Evolutionary conservation across 1,284 basidiomycete genomes (phyloP).

Genomic region (Lentinula novae-zelandiae): DNA sequence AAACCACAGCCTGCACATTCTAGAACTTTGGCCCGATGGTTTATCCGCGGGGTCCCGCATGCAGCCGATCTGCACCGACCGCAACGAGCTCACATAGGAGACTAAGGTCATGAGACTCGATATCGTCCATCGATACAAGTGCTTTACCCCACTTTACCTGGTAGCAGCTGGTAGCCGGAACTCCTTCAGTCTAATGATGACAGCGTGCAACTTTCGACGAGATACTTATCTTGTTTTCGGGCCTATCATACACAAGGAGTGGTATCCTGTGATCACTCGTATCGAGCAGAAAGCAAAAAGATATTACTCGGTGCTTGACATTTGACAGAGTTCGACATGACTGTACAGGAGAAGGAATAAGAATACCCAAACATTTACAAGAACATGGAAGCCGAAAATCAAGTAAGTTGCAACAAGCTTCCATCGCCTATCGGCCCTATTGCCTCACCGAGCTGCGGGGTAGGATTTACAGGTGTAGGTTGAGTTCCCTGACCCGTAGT

Average conservation of each 20-base stretch:
- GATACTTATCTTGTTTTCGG: not conserved
- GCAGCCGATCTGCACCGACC: no score
- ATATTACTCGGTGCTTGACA: not conserved
- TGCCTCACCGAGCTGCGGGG: constrained; percentile 2
- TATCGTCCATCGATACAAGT: no score
- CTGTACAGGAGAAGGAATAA: not conserved
- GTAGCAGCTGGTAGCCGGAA: no score
- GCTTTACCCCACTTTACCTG: no score
- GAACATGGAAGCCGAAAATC: not conserved
- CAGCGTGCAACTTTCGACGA: not conserved
- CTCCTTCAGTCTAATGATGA: no score
- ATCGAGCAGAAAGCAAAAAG: not conserved
- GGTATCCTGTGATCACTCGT: not conserved
- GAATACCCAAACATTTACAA: not conserved
- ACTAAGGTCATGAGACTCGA: no score
- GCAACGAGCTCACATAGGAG: no score
- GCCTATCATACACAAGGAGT: not conserved
- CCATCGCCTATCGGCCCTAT: constrained; percentile 11
- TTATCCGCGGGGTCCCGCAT: no score
- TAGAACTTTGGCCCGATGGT: no score
- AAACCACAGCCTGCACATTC: not conserved
- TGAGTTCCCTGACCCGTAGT: constrained; percentile 13
- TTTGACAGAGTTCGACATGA: not conserved
- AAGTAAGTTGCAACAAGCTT: constrained; percentile 8
- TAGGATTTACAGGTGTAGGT: not conserved